These are phyloP conservation scores for Xylariaceae sp. DNA, from an alignment of 2,329 filamentous ascomycete species.

Conservation along the genomic window DNA sequence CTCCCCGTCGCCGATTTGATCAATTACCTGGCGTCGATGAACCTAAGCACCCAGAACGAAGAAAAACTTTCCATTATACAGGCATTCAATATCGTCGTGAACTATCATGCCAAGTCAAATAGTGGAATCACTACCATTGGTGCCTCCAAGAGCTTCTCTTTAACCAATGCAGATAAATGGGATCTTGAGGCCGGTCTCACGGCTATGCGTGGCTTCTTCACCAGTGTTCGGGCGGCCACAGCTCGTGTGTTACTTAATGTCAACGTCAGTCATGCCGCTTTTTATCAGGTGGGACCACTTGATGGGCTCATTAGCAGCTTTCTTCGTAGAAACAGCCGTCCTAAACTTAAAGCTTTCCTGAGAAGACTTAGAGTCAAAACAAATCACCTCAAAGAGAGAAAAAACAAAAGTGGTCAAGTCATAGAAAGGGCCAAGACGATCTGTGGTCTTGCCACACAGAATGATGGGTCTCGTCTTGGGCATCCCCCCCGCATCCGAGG, in stretches of 20 bases:
- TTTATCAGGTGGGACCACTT: slow-evolving; percentile 35
- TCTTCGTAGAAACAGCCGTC: neutral
- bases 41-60: slow-evolving; percentile 22
- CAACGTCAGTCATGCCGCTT: slow-evolving; percentile 44
- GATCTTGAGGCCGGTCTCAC: slow-evolving; percentile 39
- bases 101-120: slow-evolving; percentile 42
- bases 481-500: neutral
- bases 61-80: slow-evolving; percentile 35
- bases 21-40: slow-evolving; percentile 14
- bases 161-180: slow-evolving; percentile 7
- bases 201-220: slow-evolving; percentile 44
- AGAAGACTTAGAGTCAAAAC: slow-evolving; percentile 2
- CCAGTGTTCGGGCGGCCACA: slow-evolving; percentile 43
- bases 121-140: slow-evolving; percentile 38
- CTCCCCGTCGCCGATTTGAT: slow-evolving; percentile 5
- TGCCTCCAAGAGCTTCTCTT: slow-evolving; percentile 38
- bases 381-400: slow-evolving; percentile 5
- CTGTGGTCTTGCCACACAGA: neutral
- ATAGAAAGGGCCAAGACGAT: slow-evolving; percentile 10
- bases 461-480: neutral
- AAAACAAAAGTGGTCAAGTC: neutral
- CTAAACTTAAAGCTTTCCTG: neutral
- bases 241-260: slow-evolving; percentile 45
- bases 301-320: neutral
- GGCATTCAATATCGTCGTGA: slow-evolving; percentile 36